Percentiles rank a stretch among this genome's conserved stretches.
phyloP scores from a whole-genome alignment of 192 early-diverging fungal genomes.

The Coemansia sp. region DNA sequence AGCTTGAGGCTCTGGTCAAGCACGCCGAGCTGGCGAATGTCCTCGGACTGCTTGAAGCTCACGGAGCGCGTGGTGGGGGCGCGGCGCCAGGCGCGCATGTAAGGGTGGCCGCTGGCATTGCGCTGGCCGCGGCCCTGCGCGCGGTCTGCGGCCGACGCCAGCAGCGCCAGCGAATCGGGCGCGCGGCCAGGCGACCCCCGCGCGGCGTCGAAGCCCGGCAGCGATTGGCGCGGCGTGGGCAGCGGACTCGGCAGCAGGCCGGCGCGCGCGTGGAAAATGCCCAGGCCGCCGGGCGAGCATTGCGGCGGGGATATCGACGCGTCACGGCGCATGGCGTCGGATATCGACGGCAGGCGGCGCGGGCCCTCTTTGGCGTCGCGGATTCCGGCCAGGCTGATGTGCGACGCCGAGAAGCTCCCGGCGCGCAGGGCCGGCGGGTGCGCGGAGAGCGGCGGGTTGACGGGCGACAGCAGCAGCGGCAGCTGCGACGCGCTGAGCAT shows the following conservation, averaged over 20 bases:
- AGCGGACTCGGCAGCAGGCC: slow-evolving; percentile 39
- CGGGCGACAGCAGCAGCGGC: slow-evolving; percentile 47
- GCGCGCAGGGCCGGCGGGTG: not conserved
- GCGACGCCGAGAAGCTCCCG: slow-evolving; percentile 5
- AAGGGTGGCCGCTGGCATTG: slow-evolving; percentile 19
- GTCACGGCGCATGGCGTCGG: slow-evolving; percentile 21
- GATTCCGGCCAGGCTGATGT: slow-evolving; percentile 39
- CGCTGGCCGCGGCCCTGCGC: slow-evolving; percentile 16
- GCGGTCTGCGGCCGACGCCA: slow-evolving; percentile 32
- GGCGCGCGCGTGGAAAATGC: slow-evolving; percentile 22
- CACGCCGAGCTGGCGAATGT: slow-evolving; percentile 39
- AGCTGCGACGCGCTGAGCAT: slow-evolving; percentile 10
- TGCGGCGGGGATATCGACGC: slow-evolving; percentile 7
- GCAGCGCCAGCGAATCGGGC: slow-evolving; percentile 26
- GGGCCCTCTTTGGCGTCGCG: slow-evolving; percentile 44
- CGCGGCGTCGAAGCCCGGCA: slow-evolving; percentile 30
- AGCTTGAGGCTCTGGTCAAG: slow-evolving; percentile 43
- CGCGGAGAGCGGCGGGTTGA: slow-evolving; percentile 13
- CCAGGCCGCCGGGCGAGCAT: slow-evolving; percentile 34
- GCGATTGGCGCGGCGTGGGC: slow-evolving; percentile 36
- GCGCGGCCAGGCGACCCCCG: slow-evolving; percentile 5
- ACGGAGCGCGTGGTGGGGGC: slow-evolving; percentile 42
- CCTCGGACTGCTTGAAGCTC: slow-evolving; percentile 46
- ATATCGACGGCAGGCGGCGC: slow-evolving; percentile 48
- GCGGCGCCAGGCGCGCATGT: slow-evolving; percentile 13